Conservation (phyloP, 257 asterid genomes). For the Haberlea rhodopensis region DNA sequence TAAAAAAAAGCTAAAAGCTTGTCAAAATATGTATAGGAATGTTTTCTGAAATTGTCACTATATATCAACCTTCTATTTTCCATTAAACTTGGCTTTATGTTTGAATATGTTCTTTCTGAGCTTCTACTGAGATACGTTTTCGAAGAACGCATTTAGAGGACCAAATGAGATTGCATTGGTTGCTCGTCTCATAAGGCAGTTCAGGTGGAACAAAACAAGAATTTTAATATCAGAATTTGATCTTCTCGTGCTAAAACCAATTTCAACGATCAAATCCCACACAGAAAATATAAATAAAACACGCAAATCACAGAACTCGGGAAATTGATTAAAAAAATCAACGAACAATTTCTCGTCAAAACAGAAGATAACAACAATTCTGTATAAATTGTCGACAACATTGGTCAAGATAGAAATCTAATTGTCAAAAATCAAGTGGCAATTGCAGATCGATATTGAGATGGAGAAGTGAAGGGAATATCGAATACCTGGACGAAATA, state of each 20-base stretch:
- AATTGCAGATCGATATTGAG: slow-evolving; percentile 25
- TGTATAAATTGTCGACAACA: too few relatives aligned
- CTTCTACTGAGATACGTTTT: neutral
- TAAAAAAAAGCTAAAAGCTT: too few relatives aligned
- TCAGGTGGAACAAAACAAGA: too few relatives aligned
- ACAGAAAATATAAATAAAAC: neutral
- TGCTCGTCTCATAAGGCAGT: neutral
- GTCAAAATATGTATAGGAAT: too few relatives aligned
- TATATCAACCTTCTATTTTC: too few relatives aligned
- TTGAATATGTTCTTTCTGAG: too few relatives aligned
- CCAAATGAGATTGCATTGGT: neutral
- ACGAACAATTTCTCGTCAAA: neutral
- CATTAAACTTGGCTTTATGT: too few relatives aligned
- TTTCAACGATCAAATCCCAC: neutral
- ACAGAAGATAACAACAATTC: too few relatives aligned
- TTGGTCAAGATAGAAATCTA: neutral
- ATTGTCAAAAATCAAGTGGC: neutral
- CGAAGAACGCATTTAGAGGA: too few relatives aligned
- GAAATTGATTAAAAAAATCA: neutral
- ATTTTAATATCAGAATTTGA: neutral
- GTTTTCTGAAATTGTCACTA: too few relatives aligned
- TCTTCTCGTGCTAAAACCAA: neutral
- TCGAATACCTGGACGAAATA: slow-evolving; percentile 51
- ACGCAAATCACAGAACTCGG: neutral
- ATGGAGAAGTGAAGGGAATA: too few relatives aligned